Conservation (phyloP, 2,329 filamentous ascomycete species). For the Rutstroemia sp. region DNA sequence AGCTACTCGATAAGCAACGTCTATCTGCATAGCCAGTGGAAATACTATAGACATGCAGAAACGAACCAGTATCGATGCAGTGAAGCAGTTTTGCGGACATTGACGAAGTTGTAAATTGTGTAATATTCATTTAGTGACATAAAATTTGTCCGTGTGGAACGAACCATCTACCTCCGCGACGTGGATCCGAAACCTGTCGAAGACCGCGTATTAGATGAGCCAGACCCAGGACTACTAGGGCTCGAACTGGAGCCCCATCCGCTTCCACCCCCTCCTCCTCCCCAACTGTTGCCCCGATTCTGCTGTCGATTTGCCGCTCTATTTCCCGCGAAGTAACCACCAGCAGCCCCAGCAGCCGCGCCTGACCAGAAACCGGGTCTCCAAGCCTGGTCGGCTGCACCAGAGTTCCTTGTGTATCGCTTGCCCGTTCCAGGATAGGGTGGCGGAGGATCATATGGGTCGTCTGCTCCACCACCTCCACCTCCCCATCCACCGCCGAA, state of each 20-base stretch:
- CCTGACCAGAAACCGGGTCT: conserved; percentile 65
- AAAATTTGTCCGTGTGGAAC: neutral
- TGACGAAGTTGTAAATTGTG: too few relatives aligned
- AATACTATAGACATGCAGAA: neutral
- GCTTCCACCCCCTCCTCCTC: conserved; percentile 16
- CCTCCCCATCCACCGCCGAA: conserved; percentile 37
- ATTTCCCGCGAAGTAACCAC: conserved; percentile 64
- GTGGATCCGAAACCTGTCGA: conserved; percentile 71
- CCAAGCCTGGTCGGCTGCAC: conserved; percentile 43
- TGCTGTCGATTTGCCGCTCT: conserved; percentile 42
- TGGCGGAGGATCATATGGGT: conserved; percentile 26
- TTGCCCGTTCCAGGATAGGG: conserved; percentile 24
- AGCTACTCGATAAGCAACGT: neutral
- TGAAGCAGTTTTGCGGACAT: too few relatives aligned
- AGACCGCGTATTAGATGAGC: conserved; percentile 41
- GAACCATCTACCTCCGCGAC: conserved; percentile 40
- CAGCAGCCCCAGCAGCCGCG: conserved; percentile 59
- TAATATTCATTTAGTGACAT: neutral
- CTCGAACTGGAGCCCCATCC: conserved; percentile 4
- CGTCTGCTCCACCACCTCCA: conserved; percentile 23
- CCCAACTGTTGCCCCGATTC: conserved; percentile 18
- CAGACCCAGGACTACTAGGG: conserved; percentile 29
- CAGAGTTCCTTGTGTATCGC: conserved; percentile 20
- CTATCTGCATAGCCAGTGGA: neutral
- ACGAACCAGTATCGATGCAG: neutral